Evolutionary conservation across 2,329 filamentous ascomycete genomes (phyloP).

Genomic region (Zymoseptoria ardabiliae): DNA sequence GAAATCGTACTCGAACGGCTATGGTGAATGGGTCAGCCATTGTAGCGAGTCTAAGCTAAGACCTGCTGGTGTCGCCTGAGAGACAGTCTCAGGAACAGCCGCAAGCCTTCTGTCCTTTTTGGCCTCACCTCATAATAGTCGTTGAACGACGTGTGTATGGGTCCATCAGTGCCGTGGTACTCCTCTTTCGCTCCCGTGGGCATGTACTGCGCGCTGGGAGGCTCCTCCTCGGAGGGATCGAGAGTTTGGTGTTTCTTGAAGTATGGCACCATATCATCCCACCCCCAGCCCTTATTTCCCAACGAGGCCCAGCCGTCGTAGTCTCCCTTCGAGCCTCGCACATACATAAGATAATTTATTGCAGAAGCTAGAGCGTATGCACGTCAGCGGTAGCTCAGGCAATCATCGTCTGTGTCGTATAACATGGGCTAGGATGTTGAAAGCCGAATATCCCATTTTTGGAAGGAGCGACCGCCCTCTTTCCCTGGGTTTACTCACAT

Average conservation of each 20-base stretch:
- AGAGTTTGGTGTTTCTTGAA: conserved; percentile 23
- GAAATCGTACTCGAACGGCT: conserved; percentile 33
- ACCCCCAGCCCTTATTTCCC: conserved; percentile 24
- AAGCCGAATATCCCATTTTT: no score
- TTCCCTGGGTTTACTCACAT: background rate
- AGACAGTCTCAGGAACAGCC: no score
- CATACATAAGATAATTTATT: conserved; percentile 35
- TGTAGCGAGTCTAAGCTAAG: no score
- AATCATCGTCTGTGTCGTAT: no score
- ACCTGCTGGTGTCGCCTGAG: no score
- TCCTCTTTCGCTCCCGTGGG: conserved; percentile 21
- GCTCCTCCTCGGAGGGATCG: conserved; percentile 14
- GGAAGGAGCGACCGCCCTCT: no score
- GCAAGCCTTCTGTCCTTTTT: no score
- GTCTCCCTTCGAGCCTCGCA: conserved; percentile 26
- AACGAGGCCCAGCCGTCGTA: conserved; percentile 31
- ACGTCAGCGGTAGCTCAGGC: conserved; percentile 7
- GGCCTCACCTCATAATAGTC: no score
- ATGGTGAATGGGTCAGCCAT: no score
- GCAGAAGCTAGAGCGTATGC: no score
- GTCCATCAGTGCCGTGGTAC: conserved; percentile 29
- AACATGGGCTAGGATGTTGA: no score
- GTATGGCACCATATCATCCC: conserved; percentile 23
- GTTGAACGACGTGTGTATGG: conserved; percentile 31
- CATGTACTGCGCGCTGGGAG: conserved; percentile 14